A percentile compares a stretch with the other conserved stretches of the same genome.
Evolutionary conservation across 2,329 filamentous ascomycete genomes (phyloP).

Genomic region (Penicillium janthinellum): DNA sequence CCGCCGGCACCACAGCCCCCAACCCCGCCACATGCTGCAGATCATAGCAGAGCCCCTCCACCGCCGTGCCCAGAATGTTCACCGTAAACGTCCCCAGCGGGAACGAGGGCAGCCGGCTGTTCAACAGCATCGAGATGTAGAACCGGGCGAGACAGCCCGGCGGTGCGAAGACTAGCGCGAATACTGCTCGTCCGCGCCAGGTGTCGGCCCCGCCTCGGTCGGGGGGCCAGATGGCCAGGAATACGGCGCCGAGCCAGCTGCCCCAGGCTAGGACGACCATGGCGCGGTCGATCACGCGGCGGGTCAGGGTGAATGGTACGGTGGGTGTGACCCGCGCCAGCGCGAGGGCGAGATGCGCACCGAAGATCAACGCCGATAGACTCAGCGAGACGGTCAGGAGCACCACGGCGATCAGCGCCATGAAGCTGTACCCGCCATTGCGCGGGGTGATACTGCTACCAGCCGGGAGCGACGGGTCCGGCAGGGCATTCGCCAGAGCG

Average conservation of each 20-base stretch:
- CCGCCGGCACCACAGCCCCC: conserved; percentile 43
- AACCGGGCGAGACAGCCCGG: conserved; percentile 75
- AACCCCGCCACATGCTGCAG: conserved; percentile 65
- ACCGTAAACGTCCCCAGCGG: conserved; percentile 84
- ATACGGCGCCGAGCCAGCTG: conserved; percentile 74
- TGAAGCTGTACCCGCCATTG: conserved; percentile 77
- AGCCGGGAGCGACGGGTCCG: conserved; percentile 52
- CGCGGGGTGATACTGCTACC: conserved; percentile 48
- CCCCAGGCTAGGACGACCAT: conserved; percentile 68
- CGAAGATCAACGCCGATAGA: conserved; percentile 68
- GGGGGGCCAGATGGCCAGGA: conserved; percentile 73
- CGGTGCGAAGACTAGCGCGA: conserved; percentile 80
- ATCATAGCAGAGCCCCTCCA: conserved; percentile 77
- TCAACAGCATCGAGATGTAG: conserved; percentile 71
- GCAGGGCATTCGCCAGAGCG: conserved; percentile 73
- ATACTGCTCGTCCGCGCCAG: conserved; percentile 76
- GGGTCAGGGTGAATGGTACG: conserved; percentile 59
- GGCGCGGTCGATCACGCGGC: conserved; percentile 64
- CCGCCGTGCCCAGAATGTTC: conserved; percentile 74
- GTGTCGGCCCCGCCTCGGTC: conserved; percentile 52
- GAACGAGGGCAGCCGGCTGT: conserved; percentile 66
- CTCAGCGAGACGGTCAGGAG: conserved; percentile 71
- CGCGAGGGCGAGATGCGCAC: conserved; percentile 72
- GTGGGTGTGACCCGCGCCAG: conserved; percentile 62
- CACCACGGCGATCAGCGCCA: conserved; percentile 76